phyloP scores from a whole-genome alignment of 345 rosid species.

The Citrus mangshanensis region DNA sequence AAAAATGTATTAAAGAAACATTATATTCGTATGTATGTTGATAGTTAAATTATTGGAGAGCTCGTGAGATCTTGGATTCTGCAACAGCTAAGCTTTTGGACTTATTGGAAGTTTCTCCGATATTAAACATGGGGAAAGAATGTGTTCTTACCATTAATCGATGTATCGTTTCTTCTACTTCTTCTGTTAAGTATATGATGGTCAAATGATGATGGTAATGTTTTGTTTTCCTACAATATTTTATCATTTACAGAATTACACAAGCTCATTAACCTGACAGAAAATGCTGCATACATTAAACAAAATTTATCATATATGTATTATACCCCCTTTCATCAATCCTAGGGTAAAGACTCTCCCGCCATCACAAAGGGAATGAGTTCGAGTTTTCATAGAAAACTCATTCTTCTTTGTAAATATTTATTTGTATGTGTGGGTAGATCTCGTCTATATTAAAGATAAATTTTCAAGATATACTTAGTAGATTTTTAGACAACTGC shows the following conservation, averaged over 20 bases:
- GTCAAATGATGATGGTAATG: constrained; percentile 17
- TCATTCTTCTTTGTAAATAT: too few species aligned
- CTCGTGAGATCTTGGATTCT: constrained; percentile 51
- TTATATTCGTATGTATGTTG: neutral
- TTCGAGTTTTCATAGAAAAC: too few species aligned
- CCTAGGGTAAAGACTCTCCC: too few species aligned
- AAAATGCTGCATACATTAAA: neutral
- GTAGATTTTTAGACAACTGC: neutral
- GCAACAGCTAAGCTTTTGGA: constrained; percentile 55
- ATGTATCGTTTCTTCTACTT: constrained; percentile 25
- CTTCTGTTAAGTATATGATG: constrained; percentile 22
- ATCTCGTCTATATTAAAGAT: too few species aligned
- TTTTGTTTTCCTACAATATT: neutral
- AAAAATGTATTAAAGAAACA: constrained; percentile 14
- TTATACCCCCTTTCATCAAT: too few species aligned
- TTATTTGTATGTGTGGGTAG: too few species aligned
- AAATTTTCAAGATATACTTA: too few species aligned
- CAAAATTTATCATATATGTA: neutral
- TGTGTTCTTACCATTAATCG: constrained; percentile 41
- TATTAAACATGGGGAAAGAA: constrained; percentile 62
- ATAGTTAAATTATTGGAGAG: constrained; percentile 31
- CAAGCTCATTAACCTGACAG: neutral
- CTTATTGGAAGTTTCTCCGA: constrained; percentile 55
- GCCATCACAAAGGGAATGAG: too few species aligned
- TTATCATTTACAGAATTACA: neutral